Evolutionary conservation across 2,329 filamentous ascomycete genomes (phyloP).

Genomic region (Trichoderma citrinoviride): DNA sequence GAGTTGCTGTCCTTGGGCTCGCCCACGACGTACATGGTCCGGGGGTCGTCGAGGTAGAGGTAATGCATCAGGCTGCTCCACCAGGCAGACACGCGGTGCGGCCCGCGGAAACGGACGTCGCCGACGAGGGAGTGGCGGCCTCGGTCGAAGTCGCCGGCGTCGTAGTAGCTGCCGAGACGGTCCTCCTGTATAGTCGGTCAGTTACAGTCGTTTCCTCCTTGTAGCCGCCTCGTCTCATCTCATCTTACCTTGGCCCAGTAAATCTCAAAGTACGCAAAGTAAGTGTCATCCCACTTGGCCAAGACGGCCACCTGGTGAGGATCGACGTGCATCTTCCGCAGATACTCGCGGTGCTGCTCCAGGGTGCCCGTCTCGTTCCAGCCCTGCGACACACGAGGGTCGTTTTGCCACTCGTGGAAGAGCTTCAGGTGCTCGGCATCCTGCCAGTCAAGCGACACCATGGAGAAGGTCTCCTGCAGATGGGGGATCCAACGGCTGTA

Average conservation of each 20-base stretch:
- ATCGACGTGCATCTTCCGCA: slow-evolving; percentile 65
- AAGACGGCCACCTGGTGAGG: slow-evolving; percentile 69
- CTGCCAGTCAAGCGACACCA: slow-evolving; percentile 68
- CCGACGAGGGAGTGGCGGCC: slow-evolving; percentile 59
- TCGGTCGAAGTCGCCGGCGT: slow-evolving; percentile 55
- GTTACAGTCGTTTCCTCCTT: not conserved
- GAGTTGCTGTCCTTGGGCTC: slow-evolving; percentile 71
- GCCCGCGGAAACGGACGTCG: slow-evolving; percentile 58
- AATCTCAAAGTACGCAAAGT: slow-evolving; percentile 76
- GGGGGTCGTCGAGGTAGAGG: slow-evolving; percentile 59
- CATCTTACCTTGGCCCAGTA: slow-evolving; percentile 64
- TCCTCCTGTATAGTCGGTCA: slow-evolving; percentile 46
- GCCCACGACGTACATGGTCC: slow-evolving; percentile 57
- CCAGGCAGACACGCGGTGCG: slow-evolving; percentile 60
- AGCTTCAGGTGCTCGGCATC: slow-evolving; percentile 63
- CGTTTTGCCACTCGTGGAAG: slow-evolving; percentile 81
- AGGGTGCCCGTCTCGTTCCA: slow-evolving; percentile 78
- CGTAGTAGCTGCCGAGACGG: slow-evolving; percentile 55
- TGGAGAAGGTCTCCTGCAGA: slow-evolving; percentile 71
- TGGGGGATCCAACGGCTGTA: slow-evolving; percentile 80
- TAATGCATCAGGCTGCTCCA: slow-evolving; percentile 63
- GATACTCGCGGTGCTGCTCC: slow-evolving; percentile 71
- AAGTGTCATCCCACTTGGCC: slow-evolving; percentile 66
- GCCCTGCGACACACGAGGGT: slow-evolving; percentile 73
- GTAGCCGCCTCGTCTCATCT: not conserved